Evolutionary conservation across 208 protist species (phyloP).

Genomic region (Wallacemonas collosoma): DNA sequence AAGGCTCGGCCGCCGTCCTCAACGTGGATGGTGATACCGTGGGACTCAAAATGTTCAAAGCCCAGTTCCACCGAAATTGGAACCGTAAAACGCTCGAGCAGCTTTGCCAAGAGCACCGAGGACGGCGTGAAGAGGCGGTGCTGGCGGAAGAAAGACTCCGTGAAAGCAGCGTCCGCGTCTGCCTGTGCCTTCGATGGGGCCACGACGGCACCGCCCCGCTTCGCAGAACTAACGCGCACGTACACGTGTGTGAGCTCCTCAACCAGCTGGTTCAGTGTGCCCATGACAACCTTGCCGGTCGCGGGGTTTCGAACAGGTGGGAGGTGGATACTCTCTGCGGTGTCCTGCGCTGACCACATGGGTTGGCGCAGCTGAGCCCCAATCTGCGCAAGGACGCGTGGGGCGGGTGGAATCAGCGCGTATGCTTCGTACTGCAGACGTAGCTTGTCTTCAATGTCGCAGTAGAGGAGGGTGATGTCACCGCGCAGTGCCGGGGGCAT

Average conservation of each 20-base stretch:
- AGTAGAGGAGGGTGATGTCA: conserved; percentile 33
- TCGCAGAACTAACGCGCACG: conserved; percentile 13
- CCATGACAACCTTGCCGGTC: conserved; percentile 40
- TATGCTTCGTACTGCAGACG: conserved; percentile 34
- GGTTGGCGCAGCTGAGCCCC: conserved; percentile 35
- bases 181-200: conserved; percentile 17
- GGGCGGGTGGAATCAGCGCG: conserved; percentile 22
- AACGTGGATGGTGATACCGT: conserved; percentile 53
- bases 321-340: conserved; percentile 35
- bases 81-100: conserved; percentile 62
- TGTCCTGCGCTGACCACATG: conserved; percentile 58
- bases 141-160: conserved; percentile 51
- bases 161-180: conserved; percentile 23
- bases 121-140: conserved; percentile 57
- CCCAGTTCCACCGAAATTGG: conserved; percentile 44
- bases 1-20: conserved; percentile 26
- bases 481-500: conserved; percentile 27
- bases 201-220: conserved; percentile 19
- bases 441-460: conserved; percentile 27
- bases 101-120: conserved; percentile 52
- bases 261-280: conserved; percentile 64
- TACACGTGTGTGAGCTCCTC: conserved; percentile 63
- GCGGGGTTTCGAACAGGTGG: conserved; percentile 24
- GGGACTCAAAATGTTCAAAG: conserved; percentile 44
- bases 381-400: conserved; percentile 34